phyloP scores from a whole-genome alignment of 192 early-diverging fungal species.

The Spizellomyces punctatus region DNA sequence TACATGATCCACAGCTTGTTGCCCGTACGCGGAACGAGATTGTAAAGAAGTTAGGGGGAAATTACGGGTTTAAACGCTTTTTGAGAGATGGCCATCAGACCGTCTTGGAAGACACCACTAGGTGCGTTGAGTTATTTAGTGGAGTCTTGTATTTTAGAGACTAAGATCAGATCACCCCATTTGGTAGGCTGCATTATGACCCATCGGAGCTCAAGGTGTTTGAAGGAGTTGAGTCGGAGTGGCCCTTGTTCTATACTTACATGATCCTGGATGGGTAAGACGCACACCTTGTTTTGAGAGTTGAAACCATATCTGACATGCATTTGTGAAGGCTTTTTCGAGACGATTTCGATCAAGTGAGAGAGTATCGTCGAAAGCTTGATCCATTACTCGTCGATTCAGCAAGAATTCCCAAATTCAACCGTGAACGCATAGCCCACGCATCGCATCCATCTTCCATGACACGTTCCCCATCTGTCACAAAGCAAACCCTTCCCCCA shows the following conservation, averaged over 20 bases:
- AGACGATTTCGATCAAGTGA: slow-evolving; percentile 63
- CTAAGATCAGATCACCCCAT: no score
- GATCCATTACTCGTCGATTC: slow-evolving; percentile 75
- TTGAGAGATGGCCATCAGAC: slow-evolving; percentile 87
- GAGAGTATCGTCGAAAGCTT: slow-evolving; percentile 71
- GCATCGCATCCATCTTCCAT: slow-evolving; percentile 4
- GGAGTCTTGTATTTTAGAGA: no score
- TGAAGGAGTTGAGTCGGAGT: slow-evolving; percentile 85
- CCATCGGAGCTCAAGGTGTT: slow-evolving; percentile 80
- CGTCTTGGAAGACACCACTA: slow-evolving; percentile 68
- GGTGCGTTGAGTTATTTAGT: slow-evolving; percentile 23
- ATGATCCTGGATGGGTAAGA: slow-evolving; percentile 72
- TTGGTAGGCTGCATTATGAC: slow-evolving; percentile 67
- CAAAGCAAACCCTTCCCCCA: slow-evolving; percentile 16
- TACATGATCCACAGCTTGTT: slow-evolving; percentile 66
- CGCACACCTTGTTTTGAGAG: not conserved
- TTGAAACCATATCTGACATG: not conserved
- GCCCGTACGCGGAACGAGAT: slow-evolving; percentile 72
- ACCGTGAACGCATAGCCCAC: slow-evolving; percentile 28
- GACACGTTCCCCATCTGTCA: slow-evolving; percentile 28
- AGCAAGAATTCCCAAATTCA: slow-evolving; percentile 52
- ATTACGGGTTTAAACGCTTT: slow-evolving; percentile 83
- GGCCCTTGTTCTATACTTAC: slow-evolving; percentile 90
- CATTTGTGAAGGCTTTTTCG: slow-evolving; percentile 51
- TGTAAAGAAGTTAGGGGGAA: slow-evolving; percentile 77